These are phyloP conservation scores for Salix brachista DNA, from an alignment of 345 rosid genomes.

Conservation along the genomic window DNA sequence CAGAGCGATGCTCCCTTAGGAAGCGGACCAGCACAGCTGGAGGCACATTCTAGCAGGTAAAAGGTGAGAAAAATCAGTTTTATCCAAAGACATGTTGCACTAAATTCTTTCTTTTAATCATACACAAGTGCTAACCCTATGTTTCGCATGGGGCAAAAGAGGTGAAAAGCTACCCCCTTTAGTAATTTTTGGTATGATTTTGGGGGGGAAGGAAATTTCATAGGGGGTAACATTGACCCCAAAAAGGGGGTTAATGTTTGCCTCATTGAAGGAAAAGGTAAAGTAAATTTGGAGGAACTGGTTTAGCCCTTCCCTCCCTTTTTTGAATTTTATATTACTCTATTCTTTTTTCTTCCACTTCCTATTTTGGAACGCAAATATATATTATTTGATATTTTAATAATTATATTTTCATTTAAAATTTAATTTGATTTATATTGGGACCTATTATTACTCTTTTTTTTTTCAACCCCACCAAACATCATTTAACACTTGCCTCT, in stretches of 20 bases:
- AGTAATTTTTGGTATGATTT: background rate
- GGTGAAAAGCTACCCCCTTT: background rate
- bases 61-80: slow-evolving; percentile 3
- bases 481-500: too few relatives aligned
- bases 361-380: too few relatives aligned
- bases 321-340: background rate
- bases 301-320: background rate
- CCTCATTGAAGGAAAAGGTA: background rate
- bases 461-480: background rate
- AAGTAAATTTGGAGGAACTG: background rate
- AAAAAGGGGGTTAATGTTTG: too few relatives aligned
- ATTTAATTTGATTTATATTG: background rate
- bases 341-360: background rate
- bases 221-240: background rate
- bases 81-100: background rate
- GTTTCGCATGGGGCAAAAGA: too few relatives aligned
- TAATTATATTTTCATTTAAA: background rate
- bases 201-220: background rate
- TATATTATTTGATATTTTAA: too few relatives aligned
- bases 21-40: slow-evolving; percentile 94
- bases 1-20: slow-evolving; percentile 93
- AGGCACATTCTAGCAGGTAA: slow-evolving; percentile 67
- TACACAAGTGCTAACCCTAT: background rate
- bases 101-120: background rate
- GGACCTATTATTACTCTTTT: background rate